Evolutionary conservation across 1,139 yeast genomes (phyloP).

Genomic region (Barnettozyma hawaiiensis): DNA sequence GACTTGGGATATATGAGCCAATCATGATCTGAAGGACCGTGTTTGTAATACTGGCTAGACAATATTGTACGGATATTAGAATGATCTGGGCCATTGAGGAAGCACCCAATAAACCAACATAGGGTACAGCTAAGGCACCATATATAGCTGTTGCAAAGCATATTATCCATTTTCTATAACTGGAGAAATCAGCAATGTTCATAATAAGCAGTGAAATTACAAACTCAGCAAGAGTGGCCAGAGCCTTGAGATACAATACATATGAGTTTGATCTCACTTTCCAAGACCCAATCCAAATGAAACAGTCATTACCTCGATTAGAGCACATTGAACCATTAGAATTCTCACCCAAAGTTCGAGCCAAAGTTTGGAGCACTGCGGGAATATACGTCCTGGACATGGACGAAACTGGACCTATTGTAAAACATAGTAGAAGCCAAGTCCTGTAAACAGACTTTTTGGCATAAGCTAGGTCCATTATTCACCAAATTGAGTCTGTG

Average conservation of each 20-base stretch:
- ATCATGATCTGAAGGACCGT: slow-evolving; percentile 38
- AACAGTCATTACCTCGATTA: slow-evolving; percentile 36
- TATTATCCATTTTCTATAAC: slow-evolving; percentile 34
- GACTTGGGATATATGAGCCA: slow-evolving; percentile 40
- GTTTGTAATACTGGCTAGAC: slow-evolving; percentile 31
- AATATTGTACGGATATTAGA: slow-evolving; percentile 33
- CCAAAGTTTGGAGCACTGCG: slow-evolving; percentile 39
- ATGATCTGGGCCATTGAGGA: slow-evolving; percentile 27
- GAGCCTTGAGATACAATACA: slow-evolving; percentile 37
- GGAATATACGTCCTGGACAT: slow-evolving; percentile 42
- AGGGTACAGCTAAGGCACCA: slow-evolving; percentile 38
- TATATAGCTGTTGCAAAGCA: slow-evolving; percentile 32
- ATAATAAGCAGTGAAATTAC: slow-evolving; percentile 35
- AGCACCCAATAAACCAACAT: slow-evolving; percentile 31
- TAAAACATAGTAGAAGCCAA: slow-evolving; percentile 32
- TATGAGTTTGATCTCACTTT: slow-evolving; percentile 36
- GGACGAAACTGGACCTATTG: slow-evolving; percentile 42
- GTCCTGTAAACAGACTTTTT: slow-evolving; percentile 19
- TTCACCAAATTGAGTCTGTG: background rate
- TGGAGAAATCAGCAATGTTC: slow-evolving; percentile 43
- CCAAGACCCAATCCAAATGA: slow-evolving; percentile 35
- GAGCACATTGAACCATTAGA: slow-evolving; percentile 29
- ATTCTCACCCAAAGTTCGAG: slow-evolving; percentile 32
- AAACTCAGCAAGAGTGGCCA: slow-evolving; percentile 39
- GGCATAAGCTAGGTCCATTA: slow-evolving; percentile 2